A percentile compares a stretch with the other conserved stretches of the same genome.
These are phyloP conservation scores for Xylaria sp. DNA, from an alignment of 2,329 filamentous ascomycete genomes.

Conservation along the genomic window DNA sequence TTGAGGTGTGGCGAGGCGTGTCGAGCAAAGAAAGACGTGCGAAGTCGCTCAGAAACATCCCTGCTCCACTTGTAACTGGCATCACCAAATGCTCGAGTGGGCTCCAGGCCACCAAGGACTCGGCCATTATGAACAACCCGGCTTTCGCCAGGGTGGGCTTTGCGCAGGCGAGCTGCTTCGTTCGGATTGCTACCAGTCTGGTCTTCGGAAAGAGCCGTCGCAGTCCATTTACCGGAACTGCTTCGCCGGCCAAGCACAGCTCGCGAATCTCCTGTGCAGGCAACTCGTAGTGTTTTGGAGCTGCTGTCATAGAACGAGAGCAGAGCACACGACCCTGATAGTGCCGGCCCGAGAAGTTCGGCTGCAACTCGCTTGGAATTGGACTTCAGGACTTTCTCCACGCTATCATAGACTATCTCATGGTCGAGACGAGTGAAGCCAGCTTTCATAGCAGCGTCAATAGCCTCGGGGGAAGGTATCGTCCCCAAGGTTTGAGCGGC, in stretches of 20 bases:
- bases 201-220: conserved; percentile 88
- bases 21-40: conserved; percentile 87
- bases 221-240: conserved; percentile 87
- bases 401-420: conserved; percentile 93
- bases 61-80: conserved; percentile 96
- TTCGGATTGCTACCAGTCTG: conserved; percentile 91
- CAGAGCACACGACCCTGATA: conserved; percentile 96
- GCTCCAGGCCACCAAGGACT: conserved; percentile 91
- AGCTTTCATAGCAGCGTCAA: conserved; percentile 91
- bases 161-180: conserved; percentile 84
- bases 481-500: conserved; percentile 68
- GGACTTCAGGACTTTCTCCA: conserved; percentile 88
- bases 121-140: conserved; percentile 89
- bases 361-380: conserved; percentile 92
- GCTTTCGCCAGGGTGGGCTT: conserved; percentile 88
- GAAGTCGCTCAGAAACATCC: conserved; percentile 84
- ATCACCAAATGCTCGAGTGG: conserved; percentile 93
- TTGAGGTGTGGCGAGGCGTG: conserved; percentile 80
- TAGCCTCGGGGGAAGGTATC: conserved; percentile 79
- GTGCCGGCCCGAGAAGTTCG: conserved; percentile 88
- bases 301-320: conserved; percentile 95
- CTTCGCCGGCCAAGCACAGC: conserved; percentile 88
- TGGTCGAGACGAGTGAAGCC: conserved; percentile 90
- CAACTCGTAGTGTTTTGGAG: conserved; percentile 88
- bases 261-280: conserved; percentile 95